Evolutionary conservation across 1,284 basidiomycete species (phyloP).

Genomic region (Tremellales sp.): DNA sequence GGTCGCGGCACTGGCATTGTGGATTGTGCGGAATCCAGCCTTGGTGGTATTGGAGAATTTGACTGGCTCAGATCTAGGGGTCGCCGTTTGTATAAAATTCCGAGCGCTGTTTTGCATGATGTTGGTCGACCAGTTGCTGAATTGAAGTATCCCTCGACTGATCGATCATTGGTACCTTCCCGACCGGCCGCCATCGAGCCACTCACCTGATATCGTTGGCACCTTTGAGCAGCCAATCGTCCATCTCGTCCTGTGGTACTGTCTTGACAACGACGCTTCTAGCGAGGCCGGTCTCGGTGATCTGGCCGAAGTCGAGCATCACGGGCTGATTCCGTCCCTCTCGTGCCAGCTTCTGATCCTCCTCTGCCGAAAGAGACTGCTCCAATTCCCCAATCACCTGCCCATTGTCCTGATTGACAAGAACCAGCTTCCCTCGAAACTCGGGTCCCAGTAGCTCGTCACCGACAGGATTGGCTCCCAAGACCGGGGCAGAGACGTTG

Average conservation of each 20-base stretch:
- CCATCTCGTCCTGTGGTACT: slow-evolving; percentile 61
- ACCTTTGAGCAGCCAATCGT: slow-evolving; percentile 66
- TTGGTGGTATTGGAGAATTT: slow-evolving; percentile 62
- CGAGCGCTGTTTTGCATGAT: slow-evolving; percentile 63
- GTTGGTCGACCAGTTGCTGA: slow-evolving; percentile 61
- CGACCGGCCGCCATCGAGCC: neutral
- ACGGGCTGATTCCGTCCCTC: slow-evolving; percentile 61
- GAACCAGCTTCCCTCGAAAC: slow-evolving; percentile 63
- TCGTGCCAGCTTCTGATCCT: slow-evolving; percentile 55
- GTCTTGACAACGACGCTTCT: slow-evolving; percentile 52
- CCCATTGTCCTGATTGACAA: slow-evolving; percentile 69
- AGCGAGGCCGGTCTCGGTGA: slow-evolving; percentile 44
- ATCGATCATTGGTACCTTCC: neutral
- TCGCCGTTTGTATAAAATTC: slow-evolving; percentile 60
- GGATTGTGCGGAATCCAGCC: slow-evolving; percentile 58
- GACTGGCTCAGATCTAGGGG: slow-evolving; percentile 54
- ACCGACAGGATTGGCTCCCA: slow-evolving; percentile 4
- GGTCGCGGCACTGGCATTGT: slow-evolving; percentile 62
- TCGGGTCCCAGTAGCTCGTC: slow-evolving; percentile 40
- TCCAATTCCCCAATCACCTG: slow-evolving; percentile 71
- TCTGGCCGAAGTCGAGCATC: slow-evolving; percentile 64
- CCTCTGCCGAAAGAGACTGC: slow-evolving; percentile 56
- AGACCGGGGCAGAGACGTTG: slow-evolving; percentile 18
- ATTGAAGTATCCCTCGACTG: slow-evolving; percentile 65
- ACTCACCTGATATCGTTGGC: slow-evolving; percentile 65